A percentile compares a stretch with the other conserved stretches of the same genome.
Evolutionary conservation across 768 basidiomycete species (phyloP).

Genomic region (Pisolithus tinctorius): DNA sequence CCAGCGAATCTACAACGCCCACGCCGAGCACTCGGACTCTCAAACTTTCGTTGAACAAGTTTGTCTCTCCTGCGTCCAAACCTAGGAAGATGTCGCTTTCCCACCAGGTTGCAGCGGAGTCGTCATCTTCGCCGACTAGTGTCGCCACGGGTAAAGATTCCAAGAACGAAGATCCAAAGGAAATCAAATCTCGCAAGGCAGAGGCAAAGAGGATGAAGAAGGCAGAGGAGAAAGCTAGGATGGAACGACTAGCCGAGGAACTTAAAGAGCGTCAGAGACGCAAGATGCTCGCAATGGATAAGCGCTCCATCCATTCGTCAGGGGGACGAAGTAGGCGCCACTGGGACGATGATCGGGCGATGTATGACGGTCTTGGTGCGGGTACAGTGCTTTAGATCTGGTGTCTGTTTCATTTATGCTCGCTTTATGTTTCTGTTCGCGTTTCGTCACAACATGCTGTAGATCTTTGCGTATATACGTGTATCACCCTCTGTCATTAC

Average conservation of each 20-base stretch:
- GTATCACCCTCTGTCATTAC: constrained; percentile 8
- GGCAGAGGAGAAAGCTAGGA: constrained; percentile 33
- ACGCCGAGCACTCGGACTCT: constrained; percentile 6
- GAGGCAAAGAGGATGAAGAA: constrained; percentile 38
- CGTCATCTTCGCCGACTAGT: constrained; percentile 16
- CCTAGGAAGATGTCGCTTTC: constrained; percentile 1
- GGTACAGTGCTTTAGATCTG: constrained; percentile 15
- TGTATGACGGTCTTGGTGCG: constrained; percentile 26
- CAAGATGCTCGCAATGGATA: constrained; percentile 23
- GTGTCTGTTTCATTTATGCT: not conserved
- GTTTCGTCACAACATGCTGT: constrained; percentile 7
- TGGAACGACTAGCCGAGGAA: constrained; percentile 38
- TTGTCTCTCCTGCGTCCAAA: constrained; percentile 21
- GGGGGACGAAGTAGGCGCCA: constrained; percentile 16
- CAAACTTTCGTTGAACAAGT: constrained; percentile 21
- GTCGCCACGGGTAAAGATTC: constrained; percentile 4
- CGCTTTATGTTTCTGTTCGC: constrained; percentile 7
- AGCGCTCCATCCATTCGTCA: constrained; percentile 23
- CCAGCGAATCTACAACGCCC: not conserved
- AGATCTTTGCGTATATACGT: constrained; percentile 12
- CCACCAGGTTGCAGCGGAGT: constrained; percentile 2
- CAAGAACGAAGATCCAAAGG: constrained; percentile 25
- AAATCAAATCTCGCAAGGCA: constrained; percentile 37
- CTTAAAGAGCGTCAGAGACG: constrained; percentile 35
- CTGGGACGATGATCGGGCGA: constrained; percentile 20